phyloP scores from a whole-genome alignment of 192 early-diverging fungal genomes.

The Coemansia sp. region DNA sequence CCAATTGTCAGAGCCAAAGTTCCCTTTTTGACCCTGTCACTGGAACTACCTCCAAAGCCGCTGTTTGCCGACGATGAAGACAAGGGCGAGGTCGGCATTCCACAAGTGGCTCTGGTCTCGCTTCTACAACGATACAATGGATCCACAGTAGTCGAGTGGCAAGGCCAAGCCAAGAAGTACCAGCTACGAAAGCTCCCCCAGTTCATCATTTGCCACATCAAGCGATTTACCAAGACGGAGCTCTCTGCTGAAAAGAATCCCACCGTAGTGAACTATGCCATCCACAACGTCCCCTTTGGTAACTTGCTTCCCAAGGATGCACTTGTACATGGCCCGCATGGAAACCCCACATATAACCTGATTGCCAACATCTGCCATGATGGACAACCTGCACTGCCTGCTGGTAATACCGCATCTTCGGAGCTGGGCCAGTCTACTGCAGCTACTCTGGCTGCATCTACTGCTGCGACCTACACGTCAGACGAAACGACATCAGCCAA shows the following conservation, averaged over 20 bases:
- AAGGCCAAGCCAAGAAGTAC: constrained; percentile 68
- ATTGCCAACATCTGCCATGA: constrained; percentile 92
- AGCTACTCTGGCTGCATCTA: neutral
- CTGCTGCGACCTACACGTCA: neutral
- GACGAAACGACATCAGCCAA: constrained; percentile 54
- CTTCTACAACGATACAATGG: constrained; percentile 89
- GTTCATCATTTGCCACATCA: constrained; percentile 89
- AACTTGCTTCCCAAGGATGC: constrained; percentile 62
- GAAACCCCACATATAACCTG: constrained; percentile 66
- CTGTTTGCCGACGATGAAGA: constrained; percentile 86
- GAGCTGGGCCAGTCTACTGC: neutral
- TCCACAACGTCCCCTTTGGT: constrained; percentile 81
- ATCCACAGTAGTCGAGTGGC: constrained; percentile 48
- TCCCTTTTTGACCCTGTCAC: constrained; percentile 84
- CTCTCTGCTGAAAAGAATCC: constrained; percentile 90
- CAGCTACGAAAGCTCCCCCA: constrained; percentile 74
- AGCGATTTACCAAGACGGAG: constrained; percentile 85
- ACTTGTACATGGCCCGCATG: constrained; percentile 42
- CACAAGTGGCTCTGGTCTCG: constrained; percentile 82
- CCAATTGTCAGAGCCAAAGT: constrained; percentile 16
- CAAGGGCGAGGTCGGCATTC: constrained; percentile 76
- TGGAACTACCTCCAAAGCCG: constrained; percentile 90
- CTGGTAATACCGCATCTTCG: neutral
- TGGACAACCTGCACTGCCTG: constrained; percentile 58
- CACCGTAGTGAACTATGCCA: constrained; percentile 94